These are phyloP conservation scores for Lactarius hatsudake DNA, from an alignment of 768 basidiomycete genomes.

Conservation along the genomic window DNA sequence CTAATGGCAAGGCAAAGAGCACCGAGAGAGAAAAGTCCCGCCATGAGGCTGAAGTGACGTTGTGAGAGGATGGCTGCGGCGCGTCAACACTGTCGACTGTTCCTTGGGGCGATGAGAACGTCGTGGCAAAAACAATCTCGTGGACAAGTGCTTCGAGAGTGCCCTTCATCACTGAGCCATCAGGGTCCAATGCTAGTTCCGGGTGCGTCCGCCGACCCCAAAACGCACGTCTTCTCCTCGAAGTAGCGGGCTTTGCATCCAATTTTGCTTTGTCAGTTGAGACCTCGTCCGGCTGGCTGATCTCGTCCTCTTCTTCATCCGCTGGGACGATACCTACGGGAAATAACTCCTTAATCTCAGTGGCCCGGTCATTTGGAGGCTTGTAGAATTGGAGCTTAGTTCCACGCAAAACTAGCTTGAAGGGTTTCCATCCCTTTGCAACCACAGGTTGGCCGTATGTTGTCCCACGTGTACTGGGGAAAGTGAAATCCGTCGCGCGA, in stretches of 20 bases:
- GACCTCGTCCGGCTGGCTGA: conserved; percentile 29
- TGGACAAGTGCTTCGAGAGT: conserved; percentile 78
- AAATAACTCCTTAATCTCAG: conserved; percentile 71
- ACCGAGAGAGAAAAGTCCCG: conserved; percentile 61
- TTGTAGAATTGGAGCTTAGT: conserved; percentile 87
- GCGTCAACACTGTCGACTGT: conserved; percentile 8
- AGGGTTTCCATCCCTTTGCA: conserved; percentile 80
- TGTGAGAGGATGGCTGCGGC: conserved; percentile 22
- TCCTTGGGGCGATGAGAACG: conserved; percentile 38
- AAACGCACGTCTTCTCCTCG: conserved; percentile 63
- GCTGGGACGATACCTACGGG: conserved; percentile 59
- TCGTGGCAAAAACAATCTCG: conserved; percentile 77
- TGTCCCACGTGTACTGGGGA: conserved; percentile 34
- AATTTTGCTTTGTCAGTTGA: conserved; percentile 34
- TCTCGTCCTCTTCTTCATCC: conserved; percentile 49
- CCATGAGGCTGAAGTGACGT: conserved; percentile 42
- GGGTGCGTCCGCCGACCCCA: conserved; percentile 80
- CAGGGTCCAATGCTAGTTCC: conserved; percentile 48
- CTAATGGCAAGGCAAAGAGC: conserved; percentile 56
- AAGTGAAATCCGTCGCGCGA: conserved; percentile 51
- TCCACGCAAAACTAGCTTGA: conserved; percentile 80
- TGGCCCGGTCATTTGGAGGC: conserved; percentile 64
- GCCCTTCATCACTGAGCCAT: conserved; percentile 54
- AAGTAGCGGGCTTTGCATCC: conserved; percentile 36
- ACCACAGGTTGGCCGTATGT: conserved; percentile 28